Evolutionary conservation across 1,139 yeast species (phyloP), one percentile per base, ranked within the genome.

Genomic region (Taphrina populina): DNA sequence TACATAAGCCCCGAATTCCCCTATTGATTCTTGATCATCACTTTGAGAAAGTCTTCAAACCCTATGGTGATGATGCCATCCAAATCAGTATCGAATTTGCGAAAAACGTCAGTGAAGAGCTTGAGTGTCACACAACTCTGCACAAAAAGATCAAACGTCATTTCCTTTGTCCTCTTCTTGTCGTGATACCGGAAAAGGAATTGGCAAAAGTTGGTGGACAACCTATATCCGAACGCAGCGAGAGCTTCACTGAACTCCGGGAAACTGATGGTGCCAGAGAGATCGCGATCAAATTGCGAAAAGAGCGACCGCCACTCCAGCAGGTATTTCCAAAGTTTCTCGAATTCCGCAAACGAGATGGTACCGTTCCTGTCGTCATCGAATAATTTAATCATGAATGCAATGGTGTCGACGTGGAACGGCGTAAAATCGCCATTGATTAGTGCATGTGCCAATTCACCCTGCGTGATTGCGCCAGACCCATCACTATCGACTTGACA

Each of bases 141-240:
- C 44, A 86, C 88, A 69, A 86, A 86, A 67, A 81, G 77, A 68
- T 87, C 95, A 68, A 86, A 86, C 61, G 84, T 82, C 68, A 86
- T 73, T 60, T 80, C 83, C 20, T 83, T 61, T 77, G 69, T 33
- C 76, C 77, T 37, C 70, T 68, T 36, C 68, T 62, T 58, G 73
- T 62, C 65, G 72, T 65, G 60, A 67, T 62, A 64, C 75, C 69
- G 34, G 83, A 76, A 65, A 81, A 83, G 54, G 29, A 81, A 58
- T 80, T 73, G 19, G 81, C 82, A 62, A 82, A 76, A 64, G 79
- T 82, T 34, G 32, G 79, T 76, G 58, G 82, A 80, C 56, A 83
- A 70, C 56, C 82, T 77, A 69, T 83, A 83, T 0, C 92, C 90
- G 63, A 84, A 83, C 59, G 82, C 83, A 59, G 76, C 79, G 57